Percentiles rank a stretch among this genome's conserved stretches.
Evolutionary conservation across 257 asterid species (phyloP).

Genomic region (Datura wrightii): DNA sequence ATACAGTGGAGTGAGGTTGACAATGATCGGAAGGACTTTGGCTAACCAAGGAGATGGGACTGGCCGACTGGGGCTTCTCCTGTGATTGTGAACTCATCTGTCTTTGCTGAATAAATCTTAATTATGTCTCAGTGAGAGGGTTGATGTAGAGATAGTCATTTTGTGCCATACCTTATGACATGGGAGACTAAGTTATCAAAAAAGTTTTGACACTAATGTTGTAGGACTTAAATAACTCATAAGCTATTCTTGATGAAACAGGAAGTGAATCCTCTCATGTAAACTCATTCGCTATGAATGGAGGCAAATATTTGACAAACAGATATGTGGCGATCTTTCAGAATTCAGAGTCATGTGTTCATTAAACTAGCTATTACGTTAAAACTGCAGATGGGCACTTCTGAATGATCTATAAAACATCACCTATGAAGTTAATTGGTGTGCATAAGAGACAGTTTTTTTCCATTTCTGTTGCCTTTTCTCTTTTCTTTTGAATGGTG

Average conservation of each 20-base stretch:
- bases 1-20: neutral
- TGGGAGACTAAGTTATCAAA: neutral
- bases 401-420: conserved; percentile 25
- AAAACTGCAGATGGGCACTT: conserved; percentile 9
- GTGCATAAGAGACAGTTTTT: neutral
- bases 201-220: neutral
- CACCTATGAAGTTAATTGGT: neutral
- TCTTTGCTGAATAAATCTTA: neutral
- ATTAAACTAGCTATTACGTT: neutral
- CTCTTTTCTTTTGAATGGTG: neutral
- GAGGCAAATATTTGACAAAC: neutral
- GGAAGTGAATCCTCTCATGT: conserved; percentile 1
- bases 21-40: neutral
- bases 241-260: neutral
- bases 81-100: neutral
- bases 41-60: neutral
- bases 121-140: neutral
- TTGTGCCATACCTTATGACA: neutral
- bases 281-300: neutral
- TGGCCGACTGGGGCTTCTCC: neutral
- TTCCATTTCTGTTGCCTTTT: neutral
- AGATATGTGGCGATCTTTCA: neutral
- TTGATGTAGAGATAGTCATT: neutral
- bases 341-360: neutral
- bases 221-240: neutral